Evolutionary conservation across 371 early-diverging fungal species (phyloP).

Genomic region (Saksenaea vasiformis): DNA sequence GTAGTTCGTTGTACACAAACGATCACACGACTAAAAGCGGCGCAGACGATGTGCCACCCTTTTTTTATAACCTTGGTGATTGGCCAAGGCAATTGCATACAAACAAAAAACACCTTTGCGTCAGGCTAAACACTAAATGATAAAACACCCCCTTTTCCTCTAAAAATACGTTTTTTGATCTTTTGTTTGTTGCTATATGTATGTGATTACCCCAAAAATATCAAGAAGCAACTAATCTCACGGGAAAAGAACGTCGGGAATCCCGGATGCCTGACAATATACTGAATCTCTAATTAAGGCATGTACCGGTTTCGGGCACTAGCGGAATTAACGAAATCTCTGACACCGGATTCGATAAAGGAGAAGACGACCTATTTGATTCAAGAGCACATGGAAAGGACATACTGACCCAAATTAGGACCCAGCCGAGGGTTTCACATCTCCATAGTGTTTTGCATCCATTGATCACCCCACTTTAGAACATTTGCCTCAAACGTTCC

Average conservation of each 20-base stretch:
- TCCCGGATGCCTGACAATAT: not conserved
- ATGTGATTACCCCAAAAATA: not conserved
- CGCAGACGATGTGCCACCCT: constrained; percentile 5
- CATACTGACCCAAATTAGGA: too few species aligned
- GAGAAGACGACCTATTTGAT: too few species aligned
- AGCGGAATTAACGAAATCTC: not conserved
- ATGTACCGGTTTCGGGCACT: not conserved
- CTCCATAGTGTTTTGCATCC: too few species aligned
- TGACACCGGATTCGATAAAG: too few species aligned
- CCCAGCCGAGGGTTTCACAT: too few species aligned
- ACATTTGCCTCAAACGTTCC: too few species aligned
- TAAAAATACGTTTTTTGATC: not conserved
- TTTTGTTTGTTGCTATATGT: not conserved
- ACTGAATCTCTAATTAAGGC: not conserved
- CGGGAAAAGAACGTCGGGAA: constrained; percentile 2
- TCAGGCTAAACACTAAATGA: not conserved
- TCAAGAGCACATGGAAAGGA: too few species aligned
- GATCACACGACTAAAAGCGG: constrained; percentile 5
- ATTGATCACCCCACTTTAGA: too few species aligned
- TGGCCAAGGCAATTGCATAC: not conserved
- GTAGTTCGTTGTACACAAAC: not conserved
- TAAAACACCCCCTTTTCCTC: not conserved
- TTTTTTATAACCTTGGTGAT: constrained; percentile 1
- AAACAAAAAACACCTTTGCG: not conserved
- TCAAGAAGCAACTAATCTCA: not conserved